Conservation (phyloP, 768 basidiomycete species). For the Auriscalpium microsporum region DNA sequence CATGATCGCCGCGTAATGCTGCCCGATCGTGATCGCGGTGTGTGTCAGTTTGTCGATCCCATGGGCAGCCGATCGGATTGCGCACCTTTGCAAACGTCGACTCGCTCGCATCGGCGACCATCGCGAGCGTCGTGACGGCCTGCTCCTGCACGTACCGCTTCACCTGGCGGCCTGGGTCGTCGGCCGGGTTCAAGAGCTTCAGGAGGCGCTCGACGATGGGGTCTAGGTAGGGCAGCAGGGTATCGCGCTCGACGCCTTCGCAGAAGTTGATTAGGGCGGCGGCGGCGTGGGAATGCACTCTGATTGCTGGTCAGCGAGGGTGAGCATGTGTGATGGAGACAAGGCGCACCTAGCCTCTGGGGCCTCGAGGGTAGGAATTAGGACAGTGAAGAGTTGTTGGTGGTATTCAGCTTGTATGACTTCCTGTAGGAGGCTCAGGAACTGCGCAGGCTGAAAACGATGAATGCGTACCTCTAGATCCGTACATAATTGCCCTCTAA, state of each 20-base stretch:
- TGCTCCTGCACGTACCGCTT: slow-evolving; percentile 79
- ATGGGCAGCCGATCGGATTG: not conserved
- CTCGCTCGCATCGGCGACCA: slow-evolving; percentile 85
- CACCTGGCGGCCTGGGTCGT: slow-evolving; percentile 29
- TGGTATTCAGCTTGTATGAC: slow-evolving; percentile 69
- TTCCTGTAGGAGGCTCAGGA: slow-evolving; percentile 37
- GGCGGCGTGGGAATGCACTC: slow-evolving; percentile 81
- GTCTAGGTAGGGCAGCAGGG: slow-evolving; percentile 70
- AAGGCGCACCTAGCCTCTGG: slow-evolving; percentile 55
- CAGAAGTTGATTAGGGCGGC: slow-evolving; percentile 89
- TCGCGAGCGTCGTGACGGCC: slow-evolving; percentile 79
- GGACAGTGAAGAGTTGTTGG: slow-evolving; percentile 55
- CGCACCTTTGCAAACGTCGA: slow-evolving; percentile 62
- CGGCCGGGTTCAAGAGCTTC: slow-evolving; percentile 50
- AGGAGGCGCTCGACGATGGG: slow-evolving; percentile 67
- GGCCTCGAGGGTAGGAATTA: slow-evolving; percentile 68
- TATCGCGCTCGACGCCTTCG: slow-evolving; percentile 71
- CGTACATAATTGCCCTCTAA: slow-evolving; percentile 80
- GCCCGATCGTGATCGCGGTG: not conserved
- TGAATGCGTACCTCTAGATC: slow-evolving; percentile 58
- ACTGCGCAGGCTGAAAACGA: not conserved
- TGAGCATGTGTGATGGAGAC: slow-evolving; percentile 1
- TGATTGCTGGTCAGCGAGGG: slow-evolving; percentile 20
- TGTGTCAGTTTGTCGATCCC: not conserved
- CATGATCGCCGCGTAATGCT: slow-evolving; percentile 79